These are phyloP conservation scores for Cubamyces sp. DNA, from an alignment of 768 basidiomycete genomes.

Conservation along the genomic window DNA sequence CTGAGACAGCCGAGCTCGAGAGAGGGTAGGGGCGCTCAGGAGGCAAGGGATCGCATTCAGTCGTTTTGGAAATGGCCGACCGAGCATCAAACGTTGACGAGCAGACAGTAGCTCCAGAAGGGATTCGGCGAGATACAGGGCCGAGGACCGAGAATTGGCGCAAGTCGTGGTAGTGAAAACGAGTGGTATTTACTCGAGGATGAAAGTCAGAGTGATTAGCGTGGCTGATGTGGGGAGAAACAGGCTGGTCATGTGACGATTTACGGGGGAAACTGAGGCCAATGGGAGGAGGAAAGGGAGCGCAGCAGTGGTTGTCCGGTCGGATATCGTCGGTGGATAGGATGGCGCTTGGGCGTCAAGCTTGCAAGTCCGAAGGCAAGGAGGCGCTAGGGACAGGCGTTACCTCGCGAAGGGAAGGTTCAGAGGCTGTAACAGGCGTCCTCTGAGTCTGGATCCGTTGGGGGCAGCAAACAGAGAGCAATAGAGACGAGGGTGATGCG, in stretches of 20 bases:
- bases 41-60: neutral
- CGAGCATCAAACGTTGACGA: neutral
- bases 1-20: neutral
- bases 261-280: neutral
- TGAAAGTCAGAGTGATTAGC: neutral
- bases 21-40: slow-evolving; percentile 1
- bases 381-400: no score
- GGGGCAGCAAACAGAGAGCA: no score
- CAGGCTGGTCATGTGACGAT: slow-evolving; percentile 6
- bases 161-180: neutral
- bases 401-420: neutral
- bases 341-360: no score
- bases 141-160: neutral
- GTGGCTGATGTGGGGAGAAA: slow-evolving; percentile 5
- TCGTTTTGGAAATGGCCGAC: neutral
- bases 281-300: slow-evolving; percentile 4
- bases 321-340: slow-evolving; percentile 13
- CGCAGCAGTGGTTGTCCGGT: slow-evolving; percentile 1
- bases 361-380: neutral
- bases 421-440: neutral
- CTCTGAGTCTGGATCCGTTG: no score
- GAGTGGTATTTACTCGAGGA: no score
- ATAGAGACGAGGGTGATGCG: no score
- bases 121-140: neutral
- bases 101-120: neutral